Percentiles rank a stretch among this genome's conserved stretches.
phyloP scores from a whole-genome alignment of 176 grass and related monocot genomes.

The sorghum (Sorghum bicolor) region Sorghum_bicolor_NCBIv3 NC_012878.2:3616501-3617000 shows the following conservation, averaged over 20 bases:
- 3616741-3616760: constrained; percentile 78
- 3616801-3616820: neutral
- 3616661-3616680: too few relatives aligned
- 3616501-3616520: constrained; percentile 62
- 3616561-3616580: constrained; percentile 58
- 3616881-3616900: neutral
- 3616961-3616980: neutral
- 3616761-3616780: constrained; percentile 74
- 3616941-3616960: neutral
- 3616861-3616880: neutral
- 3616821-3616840: neutral
- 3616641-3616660: constrained; percentile 64
- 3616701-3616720: constrained; percentile 41
- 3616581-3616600: constrained; percentile 26
- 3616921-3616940: neutral
- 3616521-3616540: constrained; percentile 77
- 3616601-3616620: constrained; percentile 76
- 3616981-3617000: neutral
- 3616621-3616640: constrained; percentile 69
- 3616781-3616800: constrained; percentile 21
- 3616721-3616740: constrained; percentile 57
- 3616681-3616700: constrained; percentile 51
- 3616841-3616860: neutral
- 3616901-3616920: neutral
- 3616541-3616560: constrained; percentile 44